Conservation (phyloP, 1,139 yeast genomes). For the Hemisphaericaspora xylofermentans region DNA sequence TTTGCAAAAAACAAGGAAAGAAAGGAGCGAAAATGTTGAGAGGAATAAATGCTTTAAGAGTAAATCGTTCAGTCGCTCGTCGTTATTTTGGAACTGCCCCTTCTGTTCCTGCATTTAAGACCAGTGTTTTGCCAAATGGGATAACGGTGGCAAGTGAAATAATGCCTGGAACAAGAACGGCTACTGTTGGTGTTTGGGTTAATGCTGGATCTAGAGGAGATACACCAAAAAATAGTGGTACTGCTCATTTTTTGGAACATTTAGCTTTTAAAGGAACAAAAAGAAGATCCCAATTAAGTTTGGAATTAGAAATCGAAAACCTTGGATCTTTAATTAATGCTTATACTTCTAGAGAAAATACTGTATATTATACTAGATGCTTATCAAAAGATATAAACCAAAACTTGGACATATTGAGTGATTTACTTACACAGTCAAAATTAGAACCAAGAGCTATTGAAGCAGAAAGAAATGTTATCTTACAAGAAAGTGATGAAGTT, state of each 20-base stretch:
- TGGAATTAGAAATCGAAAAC: constrained; percentile 93
- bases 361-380: constrained; percentile 94
- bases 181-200: constrained; percentile 96
- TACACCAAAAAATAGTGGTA: constrained; percentile 78
- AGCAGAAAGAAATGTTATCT: constrained; percentile 92
- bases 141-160: constrained; percentile 89
- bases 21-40: constrained; percentile 7
- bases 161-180: constrained; percentile 87
- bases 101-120: constrained; percentile 24
- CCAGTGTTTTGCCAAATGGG: constrained; percentile 56
- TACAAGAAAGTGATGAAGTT: constrained; percentile 96
- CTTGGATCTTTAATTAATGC: constrained; percentile 97
- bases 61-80: background rate
- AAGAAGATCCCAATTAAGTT: constrained; percentile 73
- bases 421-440: constrained; percentile 82
- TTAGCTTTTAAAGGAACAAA: constrained; percentile 93
- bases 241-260: constrained; percentile 97
- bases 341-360: constrained; percentile 94
- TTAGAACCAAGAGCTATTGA: constrained; percentile 84
- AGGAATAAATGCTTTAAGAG: constrained; percentile 6
- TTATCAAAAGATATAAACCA: constrained; percentile 76
- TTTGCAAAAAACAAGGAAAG: background rate
- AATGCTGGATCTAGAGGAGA: constrained; percentile 99
- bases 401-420: constrained; percentile 85
- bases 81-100: constrained; percentile 10